A percentile compares a stretch with the other conserved stretches of the same genome.
Conservation (phyloP, 2,329 filamentous ascomycete genomes). For the Cytospora mali region DNA sequence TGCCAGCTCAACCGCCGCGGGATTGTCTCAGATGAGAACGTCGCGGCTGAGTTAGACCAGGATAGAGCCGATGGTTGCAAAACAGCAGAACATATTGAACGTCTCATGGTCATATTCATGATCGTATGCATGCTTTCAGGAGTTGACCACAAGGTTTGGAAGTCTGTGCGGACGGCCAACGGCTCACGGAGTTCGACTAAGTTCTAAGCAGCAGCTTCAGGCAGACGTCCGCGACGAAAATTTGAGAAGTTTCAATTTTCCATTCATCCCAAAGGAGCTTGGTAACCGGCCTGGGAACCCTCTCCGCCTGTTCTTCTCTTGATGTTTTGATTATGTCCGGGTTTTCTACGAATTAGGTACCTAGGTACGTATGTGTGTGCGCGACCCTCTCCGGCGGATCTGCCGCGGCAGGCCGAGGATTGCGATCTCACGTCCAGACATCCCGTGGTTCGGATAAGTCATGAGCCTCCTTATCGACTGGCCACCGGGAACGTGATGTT, state of each 20-base stretch:
- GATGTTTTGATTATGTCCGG: background rate
- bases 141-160: too few relatives aligned
- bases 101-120: background rate
- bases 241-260: background rate
- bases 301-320: background rate
- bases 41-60: background rate
- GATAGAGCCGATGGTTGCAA: background rate
- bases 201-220: background rate
- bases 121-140: background rate
- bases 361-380: background rate
- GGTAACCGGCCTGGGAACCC: background rate
- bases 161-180: too few relatives aligned
- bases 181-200: background rate
- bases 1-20: background rate
- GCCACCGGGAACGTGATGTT: constrained; percentile 1
- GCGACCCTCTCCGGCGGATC: background rate
- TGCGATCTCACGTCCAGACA: constrained; percentile 28
- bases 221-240: background rate
- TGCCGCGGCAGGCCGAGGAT: constrained; percentile 23
- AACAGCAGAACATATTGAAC: background rate
- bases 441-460: constrained; percentile 1
- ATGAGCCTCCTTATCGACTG: background rate
- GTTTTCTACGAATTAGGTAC: too few relatives aligned
- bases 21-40: background rate
- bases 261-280: background rate